Base-by-base conservation (phyloP, 768 basidiomycete species). In the Tulasnella calospora region DNA sequence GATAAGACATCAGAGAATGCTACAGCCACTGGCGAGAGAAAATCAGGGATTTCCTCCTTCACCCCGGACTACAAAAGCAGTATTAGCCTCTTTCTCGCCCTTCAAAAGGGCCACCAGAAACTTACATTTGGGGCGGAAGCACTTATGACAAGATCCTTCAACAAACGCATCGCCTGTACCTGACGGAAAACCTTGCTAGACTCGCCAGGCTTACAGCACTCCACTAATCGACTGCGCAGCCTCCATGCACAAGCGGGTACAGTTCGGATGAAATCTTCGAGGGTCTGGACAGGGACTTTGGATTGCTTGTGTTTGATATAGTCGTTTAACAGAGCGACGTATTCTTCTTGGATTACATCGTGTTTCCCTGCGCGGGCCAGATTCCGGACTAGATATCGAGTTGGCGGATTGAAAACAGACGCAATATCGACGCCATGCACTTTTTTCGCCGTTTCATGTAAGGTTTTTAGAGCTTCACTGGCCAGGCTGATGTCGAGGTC, bases 261-360 rank as follows among this genome's bases (percentile, higher is more conserved):
- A 51, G 92, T 90, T 27, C 88, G 88, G 79, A 92, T 86, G 82
- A 93, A 92, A 76, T 94, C 93, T 71, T 90, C 87, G 86, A 98
- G 92, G 86, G 96, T 96, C 70, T 83, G 84, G 6, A 88, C 83
- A 81, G 92, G 91, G 69, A 96, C 87, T 38, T 88, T 86, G 3
- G 94, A 96, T 67, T 90, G 89, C 85, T 97, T 98, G 79, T 94
- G 89, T 8, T 89, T 90, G 79, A 92, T 86, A 82, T 94, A 96
- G 83, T 97, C 94, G 23, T 85, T 82, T 19, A 96, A 83, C 0
- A 94, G 94, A 80, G 85, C 84, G 71, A 86, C 87, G 83, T 97
- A 96, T 10, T 86, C 83, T n/a, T 84, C 83, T 1, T 89, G 80
- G 12, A 92, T 86, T 1, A 85, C 79, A 27, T 86, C 85, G n/a